Evolutionary conservation across 2,329 filamentous ascomycete species (phyloP), one percentile per base, ranked within the genome.

Genomic region (Calonectria pauciramosa): DNA sequence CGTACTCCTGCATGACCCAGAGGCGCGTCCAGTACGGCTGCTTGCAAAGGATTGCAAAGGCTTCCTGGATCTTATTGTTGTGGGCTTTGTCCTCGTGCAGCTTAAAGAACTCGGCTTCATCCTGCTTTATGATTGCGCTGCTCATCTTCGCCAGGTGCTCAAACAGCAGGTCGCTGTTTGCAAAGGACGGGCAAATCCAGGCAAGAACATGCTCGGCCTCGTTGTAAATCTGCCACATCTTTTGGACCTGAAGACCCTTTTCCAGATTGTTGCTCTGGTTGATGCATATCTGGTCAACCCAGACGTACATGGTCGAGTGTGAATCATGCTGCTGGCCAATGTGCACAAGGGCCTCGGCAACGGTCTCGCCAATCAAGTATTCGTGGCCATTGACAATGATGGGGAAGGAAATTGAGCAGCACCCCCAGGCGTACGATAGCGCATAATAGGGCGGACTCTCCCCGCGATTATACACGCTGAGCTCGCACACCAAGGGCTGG

Each of bases 1-100:
- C 68, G 34, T 72, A 77, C 51, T 77, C 76, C 32, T 77, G 76
- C 14, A 77, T 71, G n/a, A 77, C 66, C 76, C 76, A 76, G n/a
- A 77, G 68, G 2, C 76, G 76, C 7, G 69, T 69, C 76, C 76
- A 77, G 30, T 77, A 77, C 4, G 41, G 44, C 36, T 70, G 32
- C 23, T 69, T 30, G 32, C 70, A 77, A 3, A 77, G 56, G 7
- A 7, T 2, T 7, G 67, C n/a, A 23, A 75, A 73, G 2, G 74
- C 74, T 20, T 38, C 49, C 4, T 51, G 32, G 14, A 75, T 68
- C 1, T 32, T 47, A 9, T 1, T n/a, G 0, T 68, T 28, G 28
- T 51, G 20, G 2, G 18, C 26, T 4, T 60, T 63, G 16, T 68
- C n/a, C 1, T 49, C 26, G 34, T 69, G 65, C 1, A 76, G 10